A percentile compares a stretch with the other conserved stretches of the same genome.
Conservation (phyloP, 1,284 basidiomycete genomes). For the Meripilus lineatus region DNA sequence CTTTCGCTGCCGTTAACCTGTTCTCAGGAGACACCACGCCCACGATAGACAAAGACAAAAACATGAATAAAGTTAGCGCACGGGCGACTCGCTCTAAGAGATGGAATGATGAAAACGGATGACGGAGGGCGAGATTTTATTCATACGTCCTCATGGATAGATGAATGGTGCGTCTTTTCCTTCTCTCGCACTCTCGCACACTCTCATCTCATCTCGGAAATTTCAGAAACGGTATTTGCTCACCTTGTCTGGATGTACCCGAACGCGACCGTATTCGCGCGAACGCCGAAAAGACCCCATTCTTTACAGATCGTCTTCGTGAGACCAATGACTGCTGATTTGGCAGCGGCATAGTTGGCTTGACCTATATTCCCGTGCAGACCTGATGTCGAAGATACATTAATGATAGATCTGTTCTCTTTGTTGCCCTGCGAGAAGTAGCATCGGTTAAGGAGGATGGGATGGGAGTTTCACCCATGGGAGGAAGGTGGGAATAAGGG, state of each 20-base stretch:
- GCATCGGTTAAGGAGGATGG: no score
- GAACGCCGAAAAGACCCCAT: constrained; percentile 81
- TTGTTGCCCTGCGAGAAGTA: constrained; percentile 26
- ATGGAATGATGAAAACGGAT: no score
- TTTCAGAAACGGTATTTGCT: no score
- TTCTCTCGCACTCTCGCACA: no score
- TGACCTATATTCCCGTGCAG: constrained; percentile 84
- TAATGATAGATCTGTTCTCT: constrained; percentile 74
- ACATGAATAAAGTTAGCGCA: no score
- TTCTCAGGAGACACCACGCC: background rate
- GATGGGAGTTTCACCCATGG: no score
- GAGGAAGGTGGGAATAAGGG: no score
- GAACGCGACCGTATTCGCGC: constrained; percentile 79
- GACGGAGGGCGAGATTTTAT: no score
- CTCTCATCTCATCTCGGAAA: background rate
- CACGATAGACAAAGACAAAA: background rate
- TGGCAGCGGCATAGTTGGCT: constrained; percentile 79
- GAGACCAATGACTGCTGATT: constrained; percentile 71
- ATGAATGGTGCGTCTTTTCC: no score
- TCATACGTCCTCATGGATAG: no score
- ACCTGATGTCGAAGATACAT: constrained; percentile 74
- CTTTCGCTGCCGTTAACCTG: constrained; percentile 51
- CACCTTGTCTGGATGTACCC: constrained; percentile 72
- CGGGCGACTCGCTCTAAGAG: no score
- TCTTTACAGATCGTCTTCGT: constrained; percentile 87